Percentiles rank a stretch among this genome's conserved stretches.
phyloP scores from a whole-genome alignment of 108 stramenopile genomes.

The Fistulifera pelliculosa region DNA sequence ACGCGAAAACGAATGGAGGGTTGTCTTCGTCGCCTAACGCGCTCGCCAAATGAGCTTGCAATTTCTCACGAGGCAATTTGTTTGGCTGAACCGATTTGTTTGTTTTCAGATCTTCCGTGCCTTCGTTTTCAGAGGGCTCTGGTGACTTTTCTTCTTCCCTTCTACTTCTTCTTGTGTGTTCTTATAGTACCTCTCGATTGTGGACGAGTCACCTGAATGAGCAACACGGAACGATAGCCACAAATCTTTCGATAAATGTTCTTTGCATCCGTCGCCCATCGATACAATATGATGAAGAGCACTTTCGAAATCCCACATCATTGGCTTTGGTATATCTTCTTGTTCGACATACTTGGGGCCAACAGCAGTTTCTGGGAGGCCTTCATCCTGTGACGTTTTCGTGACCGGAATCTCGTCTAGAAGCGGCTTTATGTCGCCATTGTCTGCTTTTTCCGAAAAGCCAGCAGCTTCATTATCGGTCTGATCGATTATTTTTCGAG shows the following conservation, averaged over 20 bases:
- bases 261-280: no score
- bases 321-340: no score
- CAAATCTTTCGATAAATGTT: not conserved
- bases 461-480: no score
- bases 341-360: no score
- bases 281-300: no score
- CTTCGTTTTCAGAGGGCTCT: not conserved
- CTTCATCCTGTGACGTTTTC: no score
- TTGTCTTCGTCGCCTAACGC: slow-evolving; percentile 36
- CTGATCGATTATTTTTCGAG: no score
- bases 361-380: no score
- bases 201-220: slow-evolving; percentile 33
- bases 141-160: not conserved
- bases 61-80: not conserved
- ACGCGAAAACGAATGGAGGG: slow-evolving; percentile 21
- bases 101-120: not conserved
- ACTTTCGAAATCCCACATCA: no score
- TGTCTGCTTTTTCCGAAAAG: no score
- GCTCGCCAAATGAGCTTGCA: slow-evolving; percentile 30
- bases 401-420: no score
- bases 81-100: not conserved
- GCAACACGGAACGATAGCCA: slow-evolving; percentile 26
- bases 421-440: no score
- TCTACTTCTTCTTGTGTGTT: not conserved
- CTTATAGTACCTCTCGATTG: slow-evolving; percentile 28